Base-by-base conservation (phyloP, 306 rosid species). In the Adenanthera pavonina region DNA sequence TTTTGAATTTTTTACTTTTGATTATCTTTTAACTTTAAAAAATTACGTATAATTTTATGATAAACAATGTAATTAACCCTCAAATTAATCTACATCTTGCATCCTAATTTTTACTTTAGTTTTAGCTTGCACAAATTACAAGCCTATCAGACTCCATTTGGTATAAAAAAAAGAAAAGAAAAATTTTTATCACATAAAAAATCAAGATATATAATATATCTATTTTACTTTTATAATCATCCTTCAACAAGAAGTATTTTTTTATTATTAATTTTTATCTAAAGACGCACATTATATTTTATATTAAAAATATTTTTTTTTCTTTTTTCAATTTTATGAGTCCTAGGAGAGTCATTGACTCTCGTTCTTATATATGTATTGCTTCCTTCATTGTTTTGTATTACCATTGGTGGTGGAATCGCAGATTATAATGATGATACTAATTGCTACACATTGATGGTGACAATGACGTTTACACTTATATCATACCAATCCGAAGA, bases 351-450 rank as follows among this genome's bases (percentile, higher is more conserved):
- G 11, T 6, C 4, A 15, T 67, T 56, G 33, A 38, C 46, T 17
- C 72, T 6, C 7, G 30, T 25, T 25, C 30, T 25, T 25, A 25
- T 25, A 25, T 4, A 41, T 41, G 7, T 41, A 41, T 41, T 38
- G 3, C 62, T 56, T 19, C 33, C 62, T 56, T 19, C 33, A 56
- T 56, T 44, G 4, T 7, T 17, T 2, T n/a, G 47, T 15, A 70
- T 59, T 73, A 49, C 19, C 51, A 19, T 11, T 30, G 84, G 81
- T 67, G 67, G 79, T 59, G 41, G 70, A 77, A 74, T 69, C 64
- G 78, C 77, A 19, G 66, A 67, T 20, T 16, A 38, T 4, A 25
- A 25, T 25, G 52, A 62, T 59, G 7, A 36, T 10, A 54, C 19
- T 25, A 25, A 25, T 25, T 25, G 30, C 30, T 25, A 25, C 30